Base-by-base conservation (phyloP, 345 rosid genomes). In the Populus tremula region DNA sequence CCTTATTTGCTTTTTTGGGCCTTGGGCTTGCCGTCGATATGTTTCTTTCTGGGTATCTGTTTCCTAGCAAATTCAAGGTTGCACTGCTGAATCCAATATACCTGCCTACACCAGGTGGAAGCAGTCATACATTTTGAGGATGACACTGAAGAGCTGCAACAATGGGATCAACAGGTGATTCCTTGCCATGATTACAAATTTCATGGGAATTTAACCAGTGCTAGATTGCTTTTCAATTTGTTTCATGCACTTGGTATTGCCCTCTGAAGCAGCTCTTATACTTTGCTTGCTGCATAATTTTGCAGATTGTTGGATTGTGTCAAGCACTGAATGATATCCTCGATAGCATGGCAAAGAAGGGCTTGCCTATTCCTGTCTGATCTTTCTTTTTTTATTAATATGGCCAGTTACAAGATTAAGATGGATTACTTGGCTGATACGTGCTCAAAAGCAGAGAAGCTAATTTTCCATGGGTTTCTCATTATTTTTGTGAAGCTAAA, bases 121-220 rank as follows among this genome's bases (percentile, higher is more conserved):
- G 98, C 97, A 62, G 92, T 93, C 75, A 93, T 96, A 78, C 98
- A 96, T 83, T 96, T 96, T 76, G 98, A 93, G 81, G 99, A 96
- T 78, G 99, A 92, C 82, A 88, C 93, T 20, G 97, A 92, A 69
- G 98, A 93, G 79, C 87, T 96, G 81, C 97, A 90, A 82, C 99
- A 89, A 81, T 96, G 98, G 99, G 99, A 93, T 89, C 98, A 96
- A 77, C 98, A 92, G 98, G 98, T 95, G 31, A 56, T 45, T 73
- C 29, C 35, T 8, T 6, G 38, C 45, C 35, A 1, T 16, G 16
- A 13, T 67, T 14, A 59, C 18, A 31, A 59, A 17, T 23, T 4
- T 47, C 54, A 29, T 70, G 65, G 65, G 29, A n/a, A 56, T 56
- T n/a, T n/a, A 56, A 54, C 62, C 23, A 54, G 62, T 21, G 27